Conservation (phyloP, 2,329 filamentous ascomycete species). For the Penicillium sp. region DNA sequence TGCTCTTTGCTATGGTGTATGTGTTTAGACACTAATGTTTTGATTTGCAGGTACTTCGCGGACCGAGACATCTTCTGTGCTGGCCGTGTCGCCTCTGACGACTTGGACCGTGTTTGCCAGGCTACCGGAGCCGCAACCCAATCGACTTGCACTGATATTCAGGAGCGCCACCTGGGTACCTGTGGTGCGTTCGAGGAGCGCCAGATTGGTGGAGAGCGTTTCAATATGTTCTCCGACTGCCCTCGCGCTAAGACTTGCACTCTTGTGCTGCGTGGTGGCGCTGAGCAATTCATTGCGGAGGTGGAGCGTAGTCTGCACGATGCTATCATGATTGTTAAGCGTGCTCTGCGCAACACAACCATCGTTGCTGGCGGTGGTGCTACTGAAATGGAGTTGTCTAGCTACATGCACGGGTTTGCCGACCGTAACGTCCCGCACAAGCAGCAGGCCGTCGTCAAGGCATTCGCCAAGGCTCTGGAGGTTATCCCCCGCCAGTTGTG, state of each 20-base stretch:
- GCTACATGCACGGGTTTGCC: slow-evolving; percentile 87
- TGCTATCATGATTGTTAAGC: slow-evolving; percentile 99
- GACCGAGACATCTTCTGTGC: slow-evolving; percentile 98
- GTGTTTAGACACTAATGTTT: background rate
- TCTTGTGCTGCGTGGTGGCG: slow-evolving; percentile 87
- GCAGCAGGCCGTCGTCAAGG: slow-evolving; percentile 96
- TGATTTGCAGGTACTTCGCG: slow-evolving; percentile 68
- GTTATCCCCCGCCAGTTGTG: slow-evolving; percentile 95
- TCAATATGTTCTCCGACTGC: slow-evolving; percentile 98
- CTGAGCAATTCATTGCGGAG: slow-evolving; percentile 98
- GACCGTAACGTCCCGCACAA: slow-evolving; percentile 92
- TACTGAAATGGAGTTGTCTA: slow-evolving; percentile 93
- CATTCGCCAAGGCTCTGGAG: slow-evolving; percentile 95
- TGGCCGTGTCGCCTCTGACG: slow-evolving; percentile 83
- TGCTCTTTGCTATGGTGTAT: background rate
- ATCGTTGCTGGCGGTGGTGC: slow-evolving; percentile 96
- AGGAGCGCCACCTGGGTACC: slow-evolving; percentile 80
- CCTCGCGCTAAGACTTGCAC: slow-evolving; percentile 96
- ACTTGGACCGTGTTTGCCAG: slow-evolving; percentile 94
- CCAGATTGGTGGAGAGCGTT: slow-evolving; percentile 94
- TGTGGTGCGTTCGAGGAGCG: slow-evolving; percentile 92
- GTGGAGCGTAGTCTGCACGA: slow-evolving; percentile 97
- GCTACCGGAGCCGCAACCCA: slow-evolving; percentile 90
- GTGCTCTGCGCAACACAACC: slow-evolving; percentile 87
- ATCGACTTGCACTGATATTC: slow-evolving; percentile 95